Base-by-base conservation (phyloP, 345 rosid genomes). In the Pistacia atlantica region DNA sequence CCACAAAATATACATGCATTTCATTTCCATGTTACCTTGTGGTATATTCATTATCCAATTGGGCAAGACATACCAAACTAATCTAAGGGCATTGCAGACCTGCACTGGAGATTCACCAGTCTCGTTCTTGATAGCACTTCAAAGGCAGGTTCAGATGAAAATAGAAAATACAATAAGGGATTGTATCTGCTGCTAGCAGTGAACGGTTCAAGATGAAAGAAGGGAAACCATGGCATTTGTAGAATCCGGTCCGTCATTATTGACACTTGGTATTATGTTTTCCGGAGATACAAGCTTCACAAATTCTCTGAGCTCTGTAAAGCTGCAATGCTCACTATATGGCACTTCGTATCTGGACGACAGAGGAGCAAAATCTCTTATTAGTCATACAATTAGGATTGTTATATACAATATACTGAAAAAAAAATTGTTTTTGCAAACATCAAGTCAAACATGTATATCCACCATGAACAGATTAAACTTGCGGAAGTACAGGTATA, bases 241-340 rank as follows among this genome's bases (percentile, higher is more conserved):
- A 75, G 99, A 86, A 46, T 90, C 98, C 13, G 88, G 89, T 58
- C 98, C 96, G 17, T 88, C 90, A 4, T 91, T 93, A 72, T 90
- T 95, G 60, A 95, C 99, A 73, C 97, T 88, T 25, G 98, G 99
- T 77, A 91, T 88, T 71, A 95, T 88, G 56, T 73, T 88, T 79
- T 88, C 86, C 9, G 97, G 97, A 56, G 93, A 90, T 45, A 89
- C 74, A 64, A 87, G 79, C 85, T 91, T 80, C 81, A 93, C 97
- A 83, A 93, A 95, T 77, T 93, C 98, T 79, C 59, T 86, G 14
- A 95, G 90, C 78, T 95, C 98, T 4, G 90, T 77, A 77, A 90
- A 95, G 87, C 98, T 92, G 83, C 91, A 77, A 80, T 95, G 99
- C 86, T 95, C 99, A 52, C 98, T 92, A 48, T 93, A 95, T 45